Evolutionary conservation across 1,139 yeast genomes (phyloP).

Genomic region (Magnusiomyces magnusii): DNA sequence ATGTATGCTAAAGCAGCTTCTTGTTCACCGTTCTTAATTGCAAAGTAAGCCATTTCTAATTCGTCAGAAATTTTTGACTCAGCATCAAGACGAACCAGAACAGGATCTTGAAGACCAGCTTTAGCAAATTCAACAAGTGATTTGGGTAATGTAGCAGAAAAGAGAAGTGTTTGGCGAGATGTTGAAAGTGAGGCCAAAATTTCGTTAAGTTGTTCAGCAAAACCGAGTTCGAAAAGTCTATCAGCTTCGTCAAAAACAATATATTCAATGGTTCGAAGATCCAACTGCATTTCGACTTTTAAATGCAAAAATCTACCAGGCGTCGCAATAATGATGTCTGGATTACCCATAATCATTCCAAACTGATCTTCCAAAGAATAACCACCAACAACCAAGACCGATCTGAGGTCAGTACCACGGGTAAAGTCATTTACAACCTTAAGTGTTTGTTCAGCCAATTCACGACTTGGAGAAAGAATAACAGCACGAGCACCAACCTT

Average conservation of each 20-base stretch:
- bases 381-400: constrained; percentile 87
- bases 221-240: constrained; percentile 94
- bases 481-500: constrained; percentile 87
- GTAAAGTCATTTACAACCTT: constrained; percentile 86
- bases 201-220: constrained; percentile 89
- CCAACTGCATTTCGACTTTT: constrained; percentile 90
- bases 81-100: constrained; percentile 83
- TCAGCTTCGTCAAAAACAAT: constrained; percentile 98
- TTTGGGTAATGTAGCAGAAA: constrained; percentile 92
- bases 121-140: constrained; percentile 93
- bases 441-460: constrained; percentile 85
- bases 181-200: constrained; percentile 76
- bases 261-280: constrained; percentile 73
- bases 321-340: constrained; percentile 92
- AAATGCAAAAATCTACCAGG: constrained; percentile 97
- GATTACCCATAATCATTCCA: constrained; percentile 83
- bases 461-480: constrained; percentile 87
- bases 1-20: constrained; percentile 77
- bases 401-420: constrained; percentile 73
- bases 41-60: constrained; percentile 80
- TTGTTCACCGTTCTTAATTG: constrained; percentile 76
- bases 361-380: constrained; percentile 96
- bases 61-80: constrained; percentile 86
- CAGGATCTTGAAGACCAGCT: constrained; percentile 90
- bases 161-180: constrained; percentile 76